Conservation (phyloP, 2,329 filamentous ascomycete species). For the Pseudogymnoascus sp. region DNA sequence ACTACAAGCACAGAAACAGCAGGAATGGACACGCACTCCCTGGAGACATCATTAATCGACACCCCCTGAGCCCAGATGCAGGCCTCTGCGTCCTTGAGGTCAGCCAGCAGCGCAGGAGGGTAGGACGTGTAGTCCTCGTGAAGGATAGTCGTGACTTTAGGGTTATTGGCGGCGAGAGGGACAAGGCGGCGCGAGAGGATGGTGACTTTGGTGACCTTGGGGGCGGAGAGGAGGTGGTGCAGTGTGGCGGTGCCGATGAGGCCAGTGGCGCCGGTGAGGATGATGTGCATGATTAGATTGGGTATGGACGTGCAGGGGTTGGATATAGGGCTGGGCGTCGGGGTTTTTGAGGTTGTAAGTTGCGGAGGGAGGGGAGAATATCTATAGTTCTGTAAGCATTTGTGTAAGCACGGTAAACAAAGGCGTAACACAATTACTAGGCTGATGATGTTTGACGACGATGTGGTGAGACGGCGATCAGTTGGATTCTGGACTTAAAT, state of each 20-base stretch:
- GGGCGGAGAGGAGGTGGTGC: constrained; percentile 49
- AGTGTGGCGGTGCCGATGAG: constrained; percentile 54
- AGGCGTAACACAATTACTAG: neutral
- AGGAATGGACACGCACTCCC: constrained; percentile 38
- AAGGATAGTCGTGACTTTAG: constrained; percentile 55
- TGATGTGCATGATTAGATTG: constrained; percentile 45
- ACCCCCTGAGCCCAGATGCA: constrained; percentile 69
- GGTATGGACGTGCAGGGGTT: neutral
- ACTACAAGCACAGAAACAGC: neutral
- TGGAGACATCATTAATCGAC: constrained; percentile 48
- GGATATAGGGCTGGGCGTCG: neutral
- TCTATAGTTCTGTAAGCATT: neutral
- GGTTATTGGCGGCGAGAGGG: constrained; percentile 50
- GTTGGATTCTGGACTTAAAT: neutral
- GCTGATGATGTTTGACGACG: constrained; percentile 1
- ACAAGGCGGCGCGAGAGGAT: constrained; percentile 60
- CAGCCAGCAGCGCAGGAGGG: constrained; percentile 43
- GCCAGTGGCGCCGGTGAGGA: constrained; percentile 61
- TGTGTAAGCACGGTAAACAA: neutral
- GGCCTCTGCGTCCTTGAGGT: constrained; percentile 55
- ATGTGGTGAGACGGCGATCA: neutral
- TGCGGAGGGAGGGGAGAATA: neutral
- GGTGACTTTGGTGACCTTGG: constrained; percentile 51
- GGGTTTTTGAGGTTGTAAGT: neutral
- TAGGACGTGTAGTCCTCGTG: constrained; percentile 60